Evolutionary conservation across 768 basidiomycete genomes (phyloP).

Genomic region (Boletus tylopilopsis): DNA sequence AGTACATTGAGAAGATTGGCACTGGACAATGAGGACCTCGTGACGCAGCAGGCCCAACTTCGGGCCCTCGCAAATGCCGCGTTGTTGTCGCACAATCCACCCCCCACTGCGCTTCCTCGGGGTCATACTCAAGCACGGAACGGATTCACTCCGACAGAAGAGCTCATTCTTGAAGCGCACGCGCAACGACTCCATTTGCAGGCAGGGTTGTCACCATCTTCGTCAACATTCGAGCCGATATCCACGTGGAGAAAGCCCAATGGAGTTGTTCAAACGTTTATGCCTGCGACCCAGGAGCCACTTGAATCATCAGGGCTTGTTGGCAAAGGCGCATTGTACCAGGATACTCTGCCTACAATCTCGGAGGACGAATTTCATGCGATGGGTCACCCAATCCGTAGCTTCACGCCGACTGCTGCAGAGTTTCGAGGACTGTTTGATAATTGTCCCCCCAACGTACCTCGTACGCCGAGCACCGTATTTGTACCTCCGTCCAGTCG

Average conservation of each 20-base stretch:
- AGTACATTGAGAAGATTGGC: slow-evolving; percentile 9
- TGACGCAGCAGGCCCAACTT: slow-evolving; percentile 20
- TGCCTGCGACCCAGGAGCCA: slow-evolving; percentile 1
- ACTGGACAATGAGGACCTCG: slow-evolving; percentile 15
- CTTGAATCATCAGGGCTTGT: background rate
- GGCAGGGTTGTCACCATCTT: slow-evolving; percentile 5
- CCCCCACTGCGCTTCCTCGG: slow-evolving; percentile 13
- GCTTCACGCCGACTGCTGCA: slow-evolving; percentile 3
- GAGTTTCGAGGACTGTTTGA: slow-evolving; percentile 1
- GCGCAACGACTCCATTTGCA: slow-evolving; percentile 26
- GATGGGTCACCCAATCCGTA: slow-evolving; percentile 9
- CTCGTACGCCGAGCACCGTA: background rate
- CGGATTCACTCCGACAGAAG: slow-evolving; percentile 68
- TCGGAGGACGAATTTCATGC: slow-evolving; percentile 38
- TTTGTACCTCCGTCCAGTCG: slow-evolving; percentile 26
- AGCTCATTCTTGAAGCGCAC: slow-evolving; percentile 60
- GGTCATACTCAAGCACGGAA: slow-evolving; percentile 37
- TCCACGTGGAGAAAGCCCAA: slow-evolving; percentile 7
- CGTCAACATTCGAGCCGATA: slow-evolving; percentile 9
- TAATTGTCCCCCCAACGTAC: background rate
- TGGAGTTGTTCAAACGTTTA: slow-evolving; percentile 6
- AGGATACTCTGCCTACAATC: slow-evolving; percentile 25
- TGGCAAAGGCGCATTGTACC: slow-evolving; percentile 9
- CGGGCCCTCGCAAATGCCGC: slow-evolving; percentile 21
- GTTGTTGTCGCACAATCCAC: slow-evolving; percentile 7